A percentile compares a stretch with the other conserved stretches of the same genome.
Conservation (phyloP, 1,139 yeast species). For the Lodderomyces jiufengensis region DNA sequence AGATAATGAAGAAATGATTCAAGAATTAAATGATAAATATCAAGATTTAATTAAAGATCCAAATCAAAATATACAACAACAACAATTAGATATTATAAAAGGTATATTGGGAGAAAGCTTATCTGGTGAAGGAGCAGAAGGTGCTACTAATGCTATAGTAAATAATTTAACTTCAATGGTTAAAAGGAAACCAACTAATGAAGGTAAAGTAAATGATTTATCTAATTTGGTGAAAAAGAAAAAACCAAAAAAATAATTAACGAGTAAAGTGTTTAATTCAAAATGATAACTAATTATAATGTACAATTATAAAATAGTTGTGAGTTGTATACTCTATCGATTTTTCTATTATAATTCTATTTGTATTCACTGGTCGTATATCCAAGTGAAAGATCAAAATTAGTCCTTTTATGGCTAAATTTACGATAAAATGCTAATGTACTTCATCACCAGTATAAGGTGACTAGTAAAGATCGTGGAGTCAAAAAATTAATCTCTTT, state of each 20-base stretch:
- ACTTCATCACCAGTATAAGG: no score
- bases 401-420: no score
- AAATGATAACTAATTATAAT: no score
- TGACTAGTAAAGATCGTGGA: no score
- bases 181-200: constrained; percentile 15
- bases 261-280: no score
- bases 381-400: no score
- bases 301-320: no score
- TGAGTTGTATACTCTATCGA: no score
- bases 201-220: constrained; percentile 30
- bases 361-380: no score
- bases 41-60: constrained; percentile 55
- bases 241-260: constrained; percentile 11
- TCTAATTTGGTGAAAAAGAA: constrained; percentile 34
- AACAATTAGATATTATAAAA: constrained; percentile 56
- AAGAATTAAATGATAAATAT: constrained; percentile 50
- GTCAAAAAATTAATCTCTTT: no score
- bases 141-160: constrained; percentile 8
- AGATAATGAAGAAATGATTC: constrained; percentile 49
- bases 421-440: no score
- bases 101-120: constrained; percentile 58
- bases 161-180: constrained; percentile 12
- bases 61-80: constrained; percentile 44
- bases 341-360: no score
- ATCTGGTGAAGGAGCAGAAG: constrained; percentile 6